A percentile compares a stretch with the other conserved stretches of the same genome.
Conservation (phyloP, 179 eudicot species). For the Pouteria campechiana region DNA sequence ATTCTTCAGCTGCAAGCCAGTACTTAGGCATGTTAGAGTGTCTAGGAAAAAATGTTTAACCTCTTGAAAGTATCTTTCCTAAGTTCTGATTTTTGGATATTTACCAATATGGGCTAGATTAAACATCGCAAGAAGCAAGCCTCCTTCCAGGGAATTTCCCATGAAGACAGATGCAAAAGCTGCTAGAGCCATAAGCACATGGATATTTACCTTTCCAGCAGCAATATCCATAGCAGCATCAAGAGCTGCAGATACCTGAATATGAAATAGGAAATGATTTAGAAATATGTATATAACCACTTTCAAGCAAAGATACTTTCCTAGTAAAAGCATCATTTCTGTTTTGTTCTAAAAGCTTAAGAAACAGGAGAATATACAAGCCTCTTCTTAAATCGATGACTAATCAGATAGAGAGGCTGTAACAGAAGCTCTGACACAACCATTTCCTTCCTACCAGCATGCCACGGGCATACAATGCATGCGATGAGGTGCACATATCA, state of each 20-base stretch:
- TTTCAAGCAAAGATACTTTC: neutral
- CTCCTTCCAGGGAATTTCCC: constrained; percentile 96
- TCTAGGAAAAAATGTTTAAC: neutral
- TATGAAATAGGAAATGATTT: neutral
- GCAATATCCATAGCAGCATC: constrained; percentile 75
- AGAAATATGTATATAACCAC: neutral
- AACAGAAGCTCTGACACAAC: too few species aligned
- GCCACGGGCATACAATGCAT: too few species aligned
- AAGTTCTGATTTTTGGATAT: neutral
- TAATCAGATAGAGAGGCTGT: too few species aligned
- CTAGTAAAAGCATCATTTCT: too few species aligned
- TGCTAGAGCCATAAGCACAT: constrained; percentile 94
- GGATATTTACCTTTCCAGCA: constrained; percentile 93
- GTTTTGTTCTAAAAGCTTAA: too few species aligned
- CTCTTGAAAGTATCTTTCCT: neutral
- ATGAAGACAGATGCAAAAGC: constrained; percentile 88
- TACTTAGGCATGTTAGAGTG: constrained; percentile 14
- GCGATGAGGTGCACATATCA: too few species aligned
- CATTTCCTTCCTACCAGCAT: too few species aligned
- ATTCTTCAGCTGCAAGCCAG: constrained; percentile 98
- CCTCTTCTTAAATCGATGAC: too few species aligned
- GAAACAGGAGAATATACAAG: too few species aligned
- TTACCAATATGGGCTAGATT: constrained; percentile 95
- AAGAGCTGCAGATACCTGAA: constrained; percentile 76
- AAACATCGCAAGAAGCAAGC: constrained; percentile 94